Percentiles rank a stretch among this genome's conserved stretches.
Evolutionary conservation across 2,329 filamentous ascomycete species (phyloP).

Genomic region (Fusarium denticulatum): DNA sequence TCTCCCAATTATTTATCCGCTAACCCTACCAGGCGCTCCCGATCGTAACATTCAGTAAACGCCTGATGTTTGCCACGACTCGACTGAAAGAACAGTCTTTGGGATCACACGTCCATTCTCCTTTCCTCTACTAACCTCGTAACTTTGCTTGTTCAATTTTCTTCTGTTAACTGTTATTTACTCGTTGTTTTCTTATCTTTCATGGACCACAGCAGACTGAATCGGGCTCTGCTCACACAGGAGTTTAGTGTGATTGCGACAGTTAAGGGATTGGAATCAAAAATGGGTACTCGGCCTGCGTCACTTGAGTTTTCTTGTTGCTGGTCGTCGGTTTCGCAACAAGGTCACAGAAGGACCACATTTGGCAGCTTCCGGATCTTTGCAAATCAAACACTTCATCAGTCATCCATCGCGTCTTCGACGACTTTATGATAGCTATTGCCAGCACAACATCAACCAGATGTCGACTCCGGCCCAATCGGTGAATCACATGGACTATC

Average conservation of each 20-base stretch:
- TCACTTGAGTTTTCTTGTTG: constrained; percentile 49
- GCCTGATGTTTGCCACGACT: constrained; percentile 17
- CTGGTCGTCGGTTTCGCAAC: constrained; percentile 52
- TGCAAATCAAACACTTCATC: constrained; percentile 54
- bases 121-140: constrained; percentile 42
- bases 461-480: constrained; percentile 48
- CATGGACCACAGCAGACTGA: constrained; percentile 45
- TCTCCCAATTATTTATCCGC: constrained; percentile 31
- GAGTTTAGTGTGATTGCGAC: constrained; percentile 52
- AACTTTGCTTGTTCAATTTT: constrained; percentile 44
- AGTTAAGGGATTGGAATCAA: constrained; percentile 49
- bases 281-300: constrained; percentile 49
- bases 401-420: constrained; percentile 51
- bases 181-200: constrained; percentile 41
- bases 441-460: constrained; percentile 49
- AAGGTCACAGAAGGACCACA: constrained; percentile 50
- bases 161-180: constrained; percentile 39
- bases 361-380: constrained; percentile 53
- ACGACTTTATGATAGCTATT: constrained; percentile 51
- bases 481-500: constrained; percentile 49
- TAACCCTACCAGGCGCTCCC: constrained; percentile 47
- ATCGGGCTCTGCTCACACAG: constrained; percentile 48
- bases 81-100: constrained; percentile 28
- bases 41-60: constrained; percentile 44
- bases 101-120: constrained; percentile 40